These are phyloP conservation scores for Suhomyces taliae DNA, from an alignment of 1,139 yeast species.

Conservation along the genomic window DNA sequence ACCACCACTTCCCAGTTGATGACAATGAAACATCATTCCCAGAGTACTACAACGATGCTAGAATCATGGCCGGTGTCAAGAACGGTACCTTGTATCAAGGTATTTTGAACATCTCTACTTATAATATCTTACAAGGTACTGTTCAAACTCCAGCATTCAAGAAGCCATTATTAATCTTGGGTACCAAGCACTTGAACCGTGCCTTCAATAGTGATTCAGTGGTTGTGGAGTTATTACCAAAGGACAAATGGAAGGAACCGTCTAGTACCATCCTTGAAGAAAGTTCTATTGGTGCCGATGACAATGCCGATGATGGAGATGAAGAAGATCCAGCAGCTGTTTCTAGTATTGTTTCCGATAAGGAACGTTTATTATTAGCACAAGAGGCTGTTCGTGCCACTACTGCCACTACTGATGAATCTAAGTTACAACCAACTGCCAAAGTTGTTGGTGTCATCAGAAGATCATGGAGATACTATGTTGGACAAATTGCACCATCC, in stretches of 20 bases:
- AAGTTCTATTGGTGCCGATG: slow-evolving; percentile 59
- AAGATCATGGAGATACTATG: slow-evolving; percentile 95
- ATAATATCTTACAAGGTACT: slow-evolving; percentile 86
- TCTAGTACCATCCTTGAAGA: slow-evolving; percentile 79
- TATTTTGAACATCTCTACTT: slow-evolving; percentile 71
- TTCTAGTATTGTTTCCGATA: slow-evolving; percentile 58
- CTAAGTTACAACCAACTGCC: slow-evolving; percentile 82
- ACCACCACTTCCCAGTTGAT: slow-evolving; percentile 25
- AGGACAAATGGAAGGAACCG: slow-evolving; percentile 85
- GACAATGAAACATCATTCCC: slow-evolving; percentile 61
- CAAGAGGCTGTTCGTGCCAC: slow-evolving; percentile 73
- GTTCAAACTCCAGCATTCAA: slow-evolving; percentile 73
- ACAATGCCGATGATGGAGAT: slow-evolving; percentile 57
- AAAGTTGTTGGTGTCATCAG: slow-evolving; percentile 83
- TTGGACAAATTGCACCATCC: slow-evolving; percentile 87
- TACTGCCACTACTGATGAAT: slow-evolving; percentile 32
- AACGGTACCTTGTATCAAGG: slow-evolving; percentile 91
- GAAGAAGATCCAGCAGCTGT: slow-evolving; percentile 40
- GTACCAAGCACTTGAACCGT: slow-evolving; percentile 83
- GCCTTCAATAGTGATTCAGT: slow-evolving; percentile 92
- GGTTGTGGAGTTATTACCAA: slow-evolving; percentile 85
- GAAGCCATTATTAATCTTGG: slow-evolving; percentile 78
- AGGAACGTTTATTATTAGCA: slow-evolving; percentile 71
- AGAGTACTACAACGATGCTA: slow-evolving; percentile 75
- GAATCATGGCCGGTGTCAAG: slow-evolving; percentile 87